Evolutionary conservation across 1,284 basidiomycete species (phyloP).

Genomic region (Leccinum fallax): DNA sequence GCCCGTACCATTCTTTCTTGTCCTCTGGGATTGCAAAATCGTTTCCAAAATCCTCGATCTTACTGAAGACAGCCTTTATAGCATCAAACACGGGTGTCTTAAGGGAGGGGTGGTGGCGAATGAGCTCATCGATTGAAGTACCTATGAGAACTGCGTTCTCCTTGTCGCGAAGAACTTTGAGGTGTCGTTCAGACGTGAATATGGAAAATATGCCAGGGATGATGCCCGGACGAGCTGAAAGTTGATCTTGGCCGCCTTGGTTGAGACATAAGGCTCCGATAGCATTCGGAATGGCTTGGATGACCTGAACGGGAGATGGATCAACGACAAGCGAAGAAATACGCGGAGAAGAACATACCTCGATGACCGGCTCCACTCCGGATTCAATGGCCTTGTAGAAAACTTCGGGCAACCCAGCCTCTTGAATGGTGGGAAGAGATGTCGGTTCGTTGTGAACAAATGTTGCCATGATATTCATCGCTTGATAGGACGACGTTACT

Average conservation of each 20-base stretch:
- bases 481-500: slow-evolving; percentile 42
- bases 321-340: slow-evolving; percentile 4
- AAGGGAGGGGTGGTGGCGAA: slow-evolving; percentile 92
- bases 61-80: slow-evolving; percentile 67
- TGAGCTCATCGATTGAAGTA: slow-evolving; percentile 90
- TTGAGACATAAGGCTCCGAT: slow-evolving; percentile 97
- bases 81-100: slow-evolving; percentile 81
- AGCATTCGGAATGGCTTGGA: slow-evolving; percentile 94
- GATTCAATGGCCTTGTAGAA: slow-evolving; percentile 87
- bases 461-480: slow-evolving; percentile 96
- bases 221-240: slow-evolving; percentile 75
- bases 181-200: slow-evolving; percentile 84
- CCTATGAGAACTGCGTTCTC: slow-evolving; percentile 92
- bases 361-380: slow-evolving; percentile 85
- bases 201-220: slow-evolving; percentile 85
- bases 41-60: slow-evolving; percentile 74
- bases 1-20: slow-evolving; percentile 65
- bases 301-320: slow-evolving; percentile 54
- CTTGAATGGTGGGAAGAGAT: slow-evolving; percentile 90
- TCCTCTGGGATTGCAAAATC: slow-evolving; percentile 58
- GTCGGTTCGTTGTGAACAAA: slow-evolving; percentile 99
- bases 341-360: slow-evolving; percentile 49
- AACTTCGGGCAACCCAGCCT: slow-evolving; percentile 86
- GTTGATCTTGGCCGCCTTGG: slow-evolving; percentile 83
- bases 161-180: slow-evolving; percentile 89